These are phyloP conservation scores for Coniochaeta sp. DNA, from an alignment of 2,329 filamentous ascomycete species.

Conservation along the genomic window DNA sequence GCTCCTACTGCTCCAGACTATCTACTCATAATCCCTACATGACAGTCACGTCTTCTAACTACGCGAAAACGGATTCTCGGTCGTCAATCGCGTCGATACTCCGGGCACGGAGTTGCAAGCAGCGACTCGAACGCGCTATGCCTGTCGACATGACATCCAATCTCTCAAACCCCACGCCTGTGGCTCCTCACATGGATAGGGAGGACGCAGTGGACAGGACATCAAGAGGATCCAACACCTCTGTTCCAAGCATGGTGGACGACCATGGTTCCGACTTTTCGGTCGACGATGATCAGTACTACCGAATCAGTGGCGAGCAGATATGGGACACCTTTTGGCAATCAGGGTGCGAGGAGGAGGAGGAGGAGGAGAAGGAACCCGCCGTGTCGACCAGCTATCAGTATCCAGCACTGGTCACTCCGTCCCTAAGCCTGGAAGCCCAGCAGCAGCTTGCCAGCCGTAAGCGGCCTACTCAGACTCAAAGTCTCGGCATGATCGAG, in stretches of 20 bases:
- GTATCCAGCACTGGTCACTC: constrained; percentile 11
- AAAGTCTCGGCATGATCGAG: background rate
- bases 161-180: background rate
- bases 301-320: constrained; percentile 34
- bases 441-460: background rate
- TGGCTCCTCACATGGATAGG: background rate
- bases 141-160: background rate
- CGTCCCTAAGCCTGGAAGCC: constrained; percentile 2
- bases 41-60: background rate
- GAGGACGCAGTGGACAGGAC: constrained; percentile 22
- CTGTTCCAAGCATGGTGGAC: constrained; percentile 41
- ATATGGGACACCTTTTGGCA: constrained; percentile 47
- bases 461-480: background rate
- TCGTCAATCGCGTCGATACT: background rate
- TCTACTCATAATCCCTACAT: background rate
- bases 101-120: background rate
- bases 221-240: constrained; percentile 37
- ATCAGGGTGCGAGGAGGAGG: constrained; percentile 3
- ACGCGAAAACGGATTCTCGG: background rate
- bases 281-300: constrained; percentile 40
- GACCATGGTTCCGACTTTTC: constrained; percentile 45
- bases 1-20: background rate
- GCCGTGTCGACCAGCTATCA: constrained; percentile 7
- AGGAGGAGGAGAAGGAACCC: constrained; percentile 1
- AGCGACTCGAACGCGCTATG: background rate